Conservation (phyloP, 331 rosid genomes). For the Pyrus hybrid region DNA sequence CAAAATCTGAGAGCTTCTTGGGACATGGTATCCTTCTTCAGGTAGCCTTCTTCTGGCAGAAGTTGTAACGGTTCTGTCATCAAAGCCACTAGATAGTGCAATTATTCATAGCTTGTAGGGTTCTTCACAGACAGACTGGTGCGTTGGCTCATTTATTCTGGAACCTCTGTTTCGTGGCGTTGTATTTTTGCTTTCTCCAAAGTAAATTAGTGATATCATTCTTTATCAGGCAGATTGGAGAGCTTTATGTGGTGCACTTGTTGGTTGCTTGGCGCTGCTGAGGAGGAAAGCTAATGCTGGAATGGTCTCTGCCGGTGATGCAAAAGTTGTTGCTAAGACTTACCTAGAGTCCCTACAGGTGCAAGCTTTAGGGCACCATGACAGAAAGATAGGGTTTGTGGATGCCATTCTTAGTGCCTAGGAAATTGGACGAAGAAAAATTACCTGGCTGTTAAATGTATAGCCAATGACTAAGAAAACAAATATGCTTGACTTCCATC, state of each 20-base stretch:
- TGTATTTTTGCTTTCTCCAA: neutral
- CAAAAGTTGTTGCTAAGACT: slow-evolving; percentile 58
- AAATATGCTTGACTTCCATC: slow-evolving; percentile 10
- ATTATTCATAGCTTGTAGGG: slow-evolving; percentile 61
- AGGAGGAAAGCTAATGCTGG: slow-evolving; percentile 67
- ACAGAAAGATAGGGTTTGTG: slow-evolving; percentile 58
- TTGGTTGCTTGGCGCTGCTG: slow-evolving; percentile 81
- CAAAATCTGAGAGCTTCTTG: slow-evolving; percentile 6
- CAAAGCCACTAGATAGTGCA: slow-evolving; percentile 53
- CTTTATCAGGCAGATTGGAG: slow-evolving; percentile 96
- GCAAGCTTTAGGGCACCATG: slow-evolving; percentile 80
- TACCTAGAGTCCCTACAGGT: slow-evolving; percentile 60
- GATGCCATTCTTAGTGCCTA: neutral
- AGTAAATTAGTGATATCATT: slow-evolving; percentile 10
- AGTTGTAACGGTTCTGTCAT: slow-evolving; percentile 45
- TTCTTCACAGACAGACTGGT: slow-evolving; percentile 92
- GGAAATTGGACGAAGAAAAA: neutral
- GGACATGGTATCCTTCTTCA: slow-evolving; percentile 21
- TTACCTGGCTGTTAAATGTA: neutral
- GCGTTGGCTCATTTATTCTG: slow-evolving; percentile 29
- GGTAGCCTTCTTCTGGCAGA: slow-evolving; percentile 90
- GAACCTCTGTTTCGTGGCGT: neutral
- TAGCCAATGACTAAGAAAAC: neutral
- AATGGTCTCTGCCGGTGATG: slow-evolving; percentile 50
- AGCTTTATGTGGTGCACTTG: slow-evolving; percentile 88